phyloP scores from a whole-genome alignment of 257 asterid genomes.

The Striga asiatica region DNA sequence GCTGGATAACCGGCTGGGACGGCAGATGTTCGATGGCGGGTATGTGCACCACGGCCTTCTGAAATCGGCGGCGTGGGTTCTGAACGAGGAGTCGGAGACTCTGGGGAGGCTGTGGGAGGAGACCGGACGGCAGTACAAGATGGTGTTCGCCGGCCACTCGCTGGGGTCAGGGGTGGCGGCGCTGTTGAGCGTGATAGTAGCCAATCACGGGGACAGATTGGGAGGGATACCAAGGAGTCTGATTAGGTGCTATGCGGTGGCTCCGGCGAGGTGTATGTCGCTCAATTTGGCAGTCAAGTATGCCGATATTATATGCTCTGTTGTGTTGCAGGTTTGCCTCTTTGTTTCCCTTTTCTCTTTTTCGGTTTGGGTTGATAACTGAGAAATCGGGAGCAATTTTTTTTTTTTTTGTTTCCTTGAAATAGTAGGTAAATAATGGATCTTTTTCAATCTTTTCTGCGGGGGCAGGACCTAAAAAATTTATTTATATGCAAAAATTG shows the following conservation, averaged over 20 bases:
- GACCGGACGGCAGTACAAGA: conserved; percentile 57
- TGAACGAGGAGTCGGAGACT: conserved; percentile 59
- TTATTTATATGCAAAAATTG: too few relatives aligned
- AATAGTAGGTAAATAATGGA: too few relatives aligned
- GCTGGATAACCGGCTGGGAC: conserved; percentile 66
- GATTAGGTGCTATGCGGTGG: conserved; percentile 70
- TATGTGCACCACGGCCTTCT: conserved; percentile 82
- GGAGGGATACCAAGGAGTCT: conserved; percentile 73
- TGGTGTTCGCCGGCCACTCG: conserved; percentile 85
- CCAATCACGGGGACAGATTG: conserved; percentile 53
- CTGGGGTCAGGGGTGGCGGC: conserved; percentile 94
- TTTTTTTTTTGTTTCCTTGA: too few relatives aligned
- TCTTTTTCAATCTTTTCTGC: too few relatives aligned
- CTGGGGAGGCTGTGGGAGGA: conserved; percentile 64
- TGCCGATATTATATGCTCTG: conserved; percentile 70
- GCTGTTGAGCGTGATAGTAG: conserved; percentile 55
- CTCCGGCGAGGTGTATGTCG: conserved; percentile 94
- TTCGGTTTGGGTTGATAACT: too few relatives aligned
- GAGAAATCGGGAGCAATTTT: too few relatives aligned
- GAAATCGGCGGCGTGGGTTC: conserved; percentile 78
- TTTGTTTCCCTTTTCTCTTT: neutral
- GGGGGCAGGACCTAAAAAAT: too few relatives aligned
- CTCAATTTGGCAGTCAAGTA: conserved; percentile 91
- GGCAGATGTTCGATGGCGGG: conserved; percentile 95
- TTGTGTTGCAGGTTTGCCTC: conserved; percentile 70